A percentile compares a stretch with the other conserved stretches of the same genome.
phyloP scores from a whole-genome alignment of 2,329 filamentous ascomycete species.

The Sporothrix curviconia region DNA sequence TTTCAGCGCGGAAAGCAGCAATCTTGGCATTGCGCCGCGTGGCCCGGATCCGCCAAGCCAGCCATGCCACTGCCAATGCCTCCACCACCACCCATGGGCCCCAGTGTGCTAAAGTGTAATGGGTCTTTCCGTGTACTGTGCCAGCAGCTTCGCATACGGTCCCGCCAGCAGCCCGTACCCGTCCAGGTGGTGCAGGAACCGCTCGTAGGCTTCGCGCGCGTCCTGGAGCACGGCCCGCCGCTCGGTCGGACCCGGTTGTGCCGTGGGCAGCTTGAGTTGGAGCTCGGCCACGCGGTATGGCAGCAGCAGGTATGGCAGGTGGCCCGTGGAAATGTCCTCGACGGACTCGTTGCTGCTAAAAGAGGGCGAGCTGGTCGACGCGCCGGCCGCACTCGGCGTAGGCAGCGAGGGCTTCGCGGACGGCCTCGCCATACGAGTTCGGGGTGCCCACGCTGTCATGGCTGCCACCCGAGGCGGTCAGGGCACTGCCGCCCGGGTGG shows the following conservation, averaged over 20 bases:
- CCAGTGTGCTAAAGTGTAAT: slow-evolving; percentile 63
- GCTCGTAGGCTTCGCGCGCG: slow-evolving; percentile 67
- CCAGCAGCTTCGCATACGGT: slow-evolving; percentile 61
- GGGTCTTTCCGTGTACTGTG: slow-evolving; percentile 67
- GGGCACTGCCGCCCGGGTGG: slow-evolving; percentile 38
- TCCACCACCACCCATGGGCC: slow-evolving; percentile 33
- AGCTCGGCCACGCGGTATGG: slow-evolving; percentile 76
- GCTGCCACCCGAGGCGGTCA: not conserved
- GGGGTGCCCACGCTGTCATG: slow-evolving; percentile 39
- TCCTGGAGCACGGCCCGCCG: slow-evolving; percentile 56
- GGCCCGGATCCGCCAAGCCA: slow-evolving; percentile 44
- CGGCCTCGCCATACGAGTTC: slow-evolving; percentile 62
- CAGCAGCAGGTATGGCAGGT: slow-evolving; percentile 78
- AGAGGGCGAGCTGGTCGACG: slow-evolving; percentile 66
- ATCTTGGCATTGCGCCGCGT: slow-evolving; percentile 79
- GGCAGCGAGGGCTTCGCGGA: slow-evolving; percentile 59
- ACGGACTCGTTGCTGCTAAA: slow-evolving; percentile 84
- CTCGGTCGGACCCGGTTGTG: slow-evolving; percentile 31
- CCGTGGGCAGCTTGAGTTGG: slow-evolving; percentile 57
- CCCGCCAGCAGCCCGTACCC: slow-evolving; percentile 66
- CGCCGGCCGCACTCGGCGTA: slow-evolving; percentile 69
- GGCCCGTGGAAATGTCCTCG: slow-evolving; percentile 79
- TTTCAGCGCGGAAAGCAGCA: slow-evolving; percentile 75
- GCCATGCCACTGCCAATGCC: slow-evolving; percentile 19
- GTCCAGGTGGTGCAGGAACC: slow-evolving; percentile 70